phyloP scores from a whole-genome alignment of 257 asterid species.

The Solanum boliviense region DNA sequence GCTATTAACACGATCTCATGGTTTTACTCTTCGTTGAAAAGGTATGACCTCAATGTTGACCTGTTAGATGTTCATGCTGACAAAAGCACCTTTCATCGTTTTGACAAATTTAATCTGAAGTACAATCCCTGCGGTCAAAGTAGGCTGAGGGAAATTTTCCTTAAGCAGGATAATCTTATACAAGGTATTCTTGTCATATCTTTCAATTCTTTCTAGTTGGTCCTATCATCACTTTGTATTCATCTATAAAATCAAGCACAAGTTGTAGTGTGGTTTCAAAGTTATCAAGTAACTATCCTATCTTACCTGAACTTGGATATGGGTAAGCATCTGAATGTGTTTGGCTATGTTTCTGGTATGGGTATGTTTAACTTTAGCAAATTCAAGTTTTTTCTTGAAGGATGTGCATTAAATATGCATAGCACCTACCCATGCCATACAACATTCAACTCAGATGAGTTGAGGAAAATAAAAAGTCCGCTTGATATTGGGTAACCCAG shows the following conservation, averaged over 20 bases:
- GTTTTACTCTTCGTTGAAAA: constrained; percentile 16
- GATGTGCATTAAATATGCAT: neutral
- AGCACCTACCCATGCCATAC: neutral
- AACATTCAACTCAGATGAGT: neutral
- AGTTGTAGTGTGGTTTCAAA: neutral
- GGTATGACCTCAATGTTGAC: constrained; percentile 96
- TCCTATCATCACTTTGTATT: neutral
- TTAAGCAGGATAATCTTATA: constrained; percentile 97
- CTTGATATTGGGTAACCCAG: neutral
- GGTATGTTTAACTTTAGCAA: neutral
- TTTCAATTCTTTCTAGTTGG: neutral
- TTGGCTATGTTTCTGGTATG: neutral
- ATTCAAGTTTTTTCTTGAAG: neutral
- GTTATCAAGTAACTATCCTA: neutral
- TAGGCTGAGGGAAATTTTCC: constrained; percentile 89
- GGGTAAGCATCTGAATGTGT: neutral
- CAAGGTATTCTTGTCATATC: constrained; percentile 52
- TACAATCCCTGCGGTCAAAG: constrained; percentile 99
- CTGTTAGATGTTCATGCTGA: constrained; percentile 98
- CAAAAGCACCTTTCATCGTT: constrained; percentile 99
- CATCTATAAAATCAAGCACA: neutral
- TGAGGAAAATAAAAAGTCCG: neutral
- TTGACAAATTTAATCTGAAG: constrained; percentile 95
- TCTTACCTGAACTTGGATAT: neutral
- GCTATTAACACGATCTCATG: neutral